Base-by-base conservation (phyloP, 768 basidiomycete genomes). In the Lactarius hengduanensis region DNA sequence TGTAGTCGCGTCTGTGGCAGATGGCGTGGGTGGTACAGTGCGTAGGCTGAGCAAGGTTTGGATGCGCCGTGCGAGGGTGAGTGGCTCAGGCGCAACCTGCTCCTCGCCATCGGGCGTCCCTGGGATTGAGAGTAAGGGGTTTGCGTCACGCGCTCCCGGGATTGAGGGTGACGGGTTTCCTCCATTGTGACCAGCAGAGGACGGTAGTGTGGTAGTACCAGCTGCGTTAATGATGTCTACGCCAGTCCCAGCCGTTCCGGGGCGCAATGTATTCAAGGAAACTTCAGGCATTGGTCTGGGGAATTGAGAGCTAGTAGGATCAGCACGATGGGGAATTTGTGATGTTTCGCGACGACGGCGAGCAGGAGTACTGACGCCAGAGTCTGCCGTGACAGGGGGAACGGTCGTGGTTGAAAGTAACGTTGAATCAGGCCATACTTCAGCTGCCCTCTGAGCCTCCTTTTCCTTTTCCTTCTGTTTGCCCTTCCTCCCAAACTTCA, bases 1-100 rank as follows among this genome's bases (percentile, higher is more conserved):
- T 60, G 71, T 64, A 45, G 72, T 57, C n/a, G 71, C 63, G 34
- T 61, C 45, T 7, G 69, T 41, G 6, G n/a, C 71, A 53, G 72
- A 41, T 43, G 74, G 71, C 10, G 66, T 64, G 68, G 68, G 69
- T 67, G 68, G 50, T 67, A 72, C 45, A 34, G 72, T 70, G 41
- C 71, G 77, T 45, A 82, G 83, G 59, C 81, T 74, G 45, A 87
- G 76, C n/a, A 87, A 73, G 13, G 77, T 75, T 71, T 85, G 86
- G 53, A 88, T 82, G 63, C 75, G 81, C 61, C 78, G 77, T 6
- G 84, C 83, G 22, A 89, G 78, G 1, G 79, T 79, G 38, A 73
- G 72, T 0, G 83, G 76, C 63, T 82, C 82, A 2, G 79, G 74
- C 22, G 73, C 69, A 3, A 45, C n/a, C 54, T 32, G 40, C 22